Evolutionary conservation across 441 rosid genomes (phyloP), one percentile per base, ranked within the genome.

Genomic region (Corymbia calophylla): DNA sequence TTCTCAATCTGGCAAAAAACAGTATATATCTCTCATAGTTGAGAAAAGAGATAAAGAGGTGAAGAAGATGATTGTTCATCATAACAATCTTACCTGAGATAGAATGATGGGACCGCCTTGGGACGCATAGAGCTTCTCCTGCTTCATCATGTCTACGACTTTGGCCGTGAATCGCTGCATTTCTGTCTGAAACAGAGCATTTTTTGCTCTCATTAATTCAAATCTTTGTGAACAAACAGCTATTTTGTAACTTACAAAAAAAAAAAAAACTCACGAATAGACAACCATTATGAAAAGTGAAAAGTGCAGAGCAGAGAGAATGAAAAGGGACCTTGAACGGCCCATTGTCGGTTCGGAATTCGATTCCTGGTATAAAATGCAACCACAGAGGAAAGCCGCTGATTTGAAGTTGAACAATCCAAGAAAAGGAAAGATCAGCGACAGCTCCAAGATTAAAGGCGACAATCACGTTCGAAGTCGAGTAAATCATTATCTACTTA

Each of bases 71-170:
- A 35, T 55, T 19, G 64, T 23, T 25, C 18, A 86, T 88, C 62
- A 80, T 62, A 55, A 27, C 29, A 48, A 55, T 86, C 53, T 44
- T 87, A 94, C 98, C 97, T 96, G 97, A 9, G 98, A 95, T 70
- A 96, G 91, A 90, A 96, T 94, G 80, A 96, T 96, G 55, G 98
- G 97, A n/a, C 97, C 98, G 87, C 98, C 97, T 91, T 95, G 96
- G 88, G 98, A 94, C 53, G 97, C 96, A 93, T 92, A 96, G 18
- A 96, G 93, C 39, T 94, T 94, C 90, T 96, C 95, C 88, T 93
- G 93, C 93, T 95, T 94, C 97, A 96, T 95, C 90, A 96, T 64
- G 87, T 92, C 93, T 88, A 96, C 97, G 88, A 96, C 94, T 93
- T 93, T 94, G 66, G 95, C 91, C 2, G 98, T 94, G 88, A 96